These are phyloP conservation scores for Cucurbitaria berberidis DNA, from an alignment of 2,329 filamentous ascomycete genomes.

Conservation along the genomic window DNA sequence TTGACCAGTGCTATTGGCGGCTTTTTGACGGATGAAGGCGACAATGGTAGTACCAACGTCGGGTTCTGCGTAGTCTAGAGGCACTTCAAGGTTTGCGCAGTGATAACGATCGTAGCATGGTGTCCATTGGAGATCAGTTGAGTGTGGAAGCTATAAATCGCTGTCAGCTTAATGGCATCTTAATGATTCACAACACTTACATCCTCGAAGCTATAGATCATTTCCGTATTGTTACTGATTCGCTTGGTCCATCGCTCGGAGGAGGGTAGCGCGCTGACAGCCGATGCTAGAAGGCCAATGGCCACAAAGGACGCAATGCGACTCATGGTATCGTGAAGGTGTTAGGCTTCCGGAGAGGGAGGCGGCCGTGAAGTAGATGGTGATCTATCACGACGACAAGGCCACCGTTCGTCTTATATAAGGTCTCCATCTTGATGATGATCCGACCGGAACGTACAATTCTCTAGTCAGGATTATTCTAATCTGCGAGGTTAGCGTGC, in stretches of 20 bases:
- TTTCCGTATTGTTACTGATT: neutral
- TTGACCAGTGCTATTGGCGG: slow-evolving; percentile 7
- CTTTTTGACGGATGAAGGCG: slow-evolving; percentile 16
- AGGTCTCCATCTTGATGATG: neutral
- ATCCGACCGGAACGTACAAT: neutral
- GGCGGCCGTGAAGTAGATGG: neutral
- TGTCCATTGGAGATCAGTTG: slow-evolving; percentile 16
- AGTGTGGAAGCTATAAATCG: neutral
- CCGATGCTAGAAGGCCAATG: neutral
- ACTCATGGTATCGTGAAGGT: neutral
- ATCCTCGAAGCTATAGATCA: slow-evolving; percentile 7
- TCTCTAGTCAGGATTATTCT: neutral
- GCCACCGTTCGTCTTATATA: neutral
- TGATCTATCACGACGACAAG: neutral
- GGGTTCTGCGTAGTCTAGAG: slow-evolving; percentile 20
- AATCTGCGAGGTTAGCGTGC: neutral
- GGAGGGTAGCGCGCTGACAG: slow-evolving; percentile 2
- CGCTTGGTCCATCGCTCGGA: neutral
- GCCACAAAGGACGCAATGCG: neutral
- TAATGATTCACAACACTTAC: neutral
- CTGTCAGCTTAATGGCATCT: neutral
- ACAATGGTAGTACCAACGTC: slow-evolving; percentile 14
- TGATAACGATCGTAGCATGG: slow-evolving; percentile 13
- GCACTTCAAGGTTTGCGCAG: slow-evolving; percentile 20
- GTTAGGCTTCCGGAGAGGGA: too few relatives aligned